phyloP scores from a whole-genome alignment of 2,329 filamentous ascomycete genomes.

The Neophaeococcomyces aloes region DNA sequence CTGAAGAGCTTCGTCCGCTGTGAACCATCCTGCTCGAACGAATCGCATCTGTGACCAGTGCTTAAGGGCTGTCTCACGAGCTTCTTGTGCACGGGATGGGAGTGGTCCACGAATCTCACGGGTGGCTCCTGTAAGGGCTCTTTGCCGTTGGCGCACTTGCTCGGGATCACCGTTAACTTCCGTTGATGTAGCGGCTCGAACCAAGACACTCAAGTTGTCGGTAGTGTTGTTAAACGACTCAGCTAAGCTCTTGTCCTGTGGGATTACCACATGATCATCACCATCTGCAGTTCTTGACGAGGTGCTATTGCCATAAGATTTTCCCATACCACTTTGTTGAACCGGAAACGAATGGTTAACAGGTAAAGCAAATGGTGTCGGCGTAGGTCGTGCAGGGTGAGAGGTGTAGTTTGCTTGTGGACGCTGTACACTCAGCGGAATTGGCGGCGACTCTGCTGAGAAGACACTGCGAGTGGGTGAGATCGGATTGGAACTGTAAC shows the following conservation, averaged over 20 bases:
- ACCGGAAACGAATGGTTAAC: background rate
- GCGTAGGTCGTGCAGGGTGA: background rate
- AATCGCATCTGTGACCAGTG: conserved; percentile 92
- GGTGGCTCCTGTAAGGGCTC: conserved; percentile 1
- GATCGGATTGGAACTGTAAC: conserved; percentile 3
- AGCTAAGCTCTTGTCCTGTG: conserved; percentile 4
- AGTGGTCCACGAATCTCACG: conserved; percentile 2
- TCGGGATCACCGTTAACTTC: background rate
- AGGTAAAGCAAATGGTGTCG: background rate
- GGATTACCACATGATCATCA: conserved; percentile 7
- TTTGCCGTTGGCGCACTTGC: background rate
- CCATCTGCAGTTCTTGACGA: background rate
- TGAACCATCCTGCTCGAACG: conserved; percentile 95
- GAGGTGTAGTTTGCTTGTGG: background rate
- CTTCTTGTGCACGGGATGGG: background rate
- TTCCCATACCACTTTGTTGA: background rate
- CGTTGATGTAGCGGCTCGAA: conserved; percentile 5
- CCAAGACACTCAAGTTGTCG: conserved; percentile 8
- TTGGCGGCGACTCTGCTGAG: background rate
- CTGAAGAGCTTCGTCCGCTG: conserved; percentile 78
- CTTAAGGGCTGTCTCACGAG: conserved; percentile 53
- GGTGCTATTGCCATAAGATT: background rate
- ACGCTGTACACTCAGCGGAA: background rate
- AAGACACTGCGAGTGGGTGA: background rate
- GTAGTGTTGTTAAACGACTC: conserved; percentile 8